Base-by-base conservation (phyloP, 2,329 filamentous ascomycete species). In the Aplosporella prunicola region DNA sequence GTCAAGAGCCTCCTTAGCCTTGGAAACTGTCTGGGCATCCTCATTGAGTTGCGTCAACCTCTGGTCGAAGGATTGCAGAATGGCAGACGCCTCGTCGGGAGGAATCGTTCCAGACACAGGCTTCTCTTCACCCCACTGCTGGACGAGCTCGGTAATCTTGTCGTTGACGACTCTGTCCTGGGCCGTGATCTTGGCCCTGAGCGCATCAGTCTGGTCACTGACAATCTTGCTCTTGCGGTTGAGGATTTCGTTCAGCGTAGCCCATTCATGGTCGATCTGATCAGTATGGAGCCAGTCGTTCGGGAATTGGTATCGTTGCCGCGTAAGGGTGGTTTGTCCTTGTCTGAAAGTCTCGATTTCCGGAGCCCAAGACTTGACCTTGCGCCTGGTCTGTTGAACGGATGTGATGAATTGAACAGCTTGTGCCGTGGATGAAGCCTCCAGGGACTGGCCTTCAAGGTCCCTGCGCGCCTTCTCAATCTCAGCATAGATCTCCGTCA, bases 341-440 rank as follows among this genome's bases (percentile, higher is more conserved):
- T 96, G 88, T 20, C 87, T 79, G 68, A 99, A 99, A 32, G 86
- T 82, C 51, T 94, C 88, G 26, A 99, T 85, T 57, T 98, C 91
- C 0, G 89, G 89, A 5, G 86, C 87, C 91, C 91, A 98, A 4
- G 81, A 68, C 60, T 87, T 89, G 35, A 93, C 88, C 57, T 93
- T 93, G 33, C 87, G 80, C 67, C 93, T 93, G 66, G 87, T 95
- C 53, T 85, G 85, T 63, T 98, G 91, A 5, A 98, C 91, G 37
- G 89, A 88, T 1, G 93, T 98, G 55, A 99, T 98, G 62, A 98
- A 98, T 24, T 91, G 86, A 4, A 99, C 93, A 16, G 93, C 91
- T 56, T 96, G 88, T 1, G 89, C 89, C 4, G 91, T 99, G 1
- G 91, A 96, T 4, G 85, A 89, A 14, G 88, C 86, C 57, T 96